phyloP scores from a whole-genome alignment of 352 stramenopile species.

The Pythium periplocum region DNA sequence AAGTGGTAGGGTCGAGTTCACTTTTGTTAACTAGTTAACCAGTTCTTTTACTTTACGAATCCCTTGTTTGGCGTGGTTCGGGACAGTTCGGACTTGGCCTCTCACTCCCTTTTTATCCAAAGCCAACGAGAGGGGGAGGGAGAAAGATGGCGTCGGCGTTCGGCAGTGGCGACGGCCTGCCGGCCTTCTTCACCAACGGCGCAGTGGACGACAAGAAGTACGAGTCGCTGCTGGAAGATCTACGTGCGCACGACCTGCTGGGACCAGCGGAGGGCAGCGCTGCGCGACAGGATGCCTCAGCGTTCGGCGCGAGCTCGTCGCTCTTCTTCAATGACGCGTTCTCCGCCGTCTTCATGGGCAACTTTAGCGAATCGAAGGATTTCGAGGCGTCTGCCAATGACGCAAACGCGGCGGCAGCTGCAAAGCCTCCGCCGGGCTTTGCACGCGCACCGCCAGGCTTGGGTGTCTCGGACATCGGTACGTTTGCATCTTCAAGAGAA shows the following conservation, averaged over 20 bases:
- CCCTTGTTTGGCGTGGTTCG: too few relatives aligned
- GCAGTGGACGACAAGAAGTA: slow-evolving; percentile 86
- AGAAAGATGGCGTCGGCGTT: slow-evolving; percentile 21
- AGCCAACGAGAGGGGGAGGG: slow-evolving; percentile 6
- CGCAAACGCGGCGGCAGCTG: background rate
- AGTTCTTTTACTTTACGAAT: too few relatives aligned
- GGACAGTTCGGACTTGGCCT: too few relatives aligned
- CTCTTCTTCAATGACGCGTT: slow-evolving; percentile 86
- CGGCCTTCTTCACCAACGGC: slow-evolving; percentile 76
- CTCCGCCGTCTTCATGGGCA: slow-evolving; percentile 79
- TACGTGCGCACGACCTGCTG: slow-evolving; percentile 78
- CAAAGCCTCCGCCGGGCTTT: slow-evolving; percentile 51
- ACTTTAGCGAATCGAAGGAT: slow-evolving; percentile 42
- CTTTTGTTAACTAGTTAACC: too few relatives aligned
- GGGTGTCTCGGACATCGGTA: background rate
- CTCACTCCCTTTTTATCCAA: background rate
- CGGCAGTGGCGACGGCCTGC: slow-evolving; percentile 41
- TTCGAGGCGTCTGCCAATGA: background rate
- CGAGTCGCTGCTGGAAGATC: slow-evolving; percentile 77
- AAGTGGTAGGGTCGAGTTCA: too few relatives aligned
- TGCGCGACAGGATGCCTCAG: slow-evolving; percentile 13
- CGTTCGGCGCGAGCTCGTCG: slow-evolving; percentile 39
- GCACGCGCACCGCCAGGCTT: slow-evolving; percentile 44
- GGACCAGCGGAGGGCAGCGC: slow-evolving; percentile 45
- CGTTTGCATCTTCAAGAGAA: background rate